Evolutionary conservation across 371 early-diverging fungal species (phyloP), one percentile per base, ranked within the genome.

Genomic region (Syncephalastrum contaminatum): DNA sequence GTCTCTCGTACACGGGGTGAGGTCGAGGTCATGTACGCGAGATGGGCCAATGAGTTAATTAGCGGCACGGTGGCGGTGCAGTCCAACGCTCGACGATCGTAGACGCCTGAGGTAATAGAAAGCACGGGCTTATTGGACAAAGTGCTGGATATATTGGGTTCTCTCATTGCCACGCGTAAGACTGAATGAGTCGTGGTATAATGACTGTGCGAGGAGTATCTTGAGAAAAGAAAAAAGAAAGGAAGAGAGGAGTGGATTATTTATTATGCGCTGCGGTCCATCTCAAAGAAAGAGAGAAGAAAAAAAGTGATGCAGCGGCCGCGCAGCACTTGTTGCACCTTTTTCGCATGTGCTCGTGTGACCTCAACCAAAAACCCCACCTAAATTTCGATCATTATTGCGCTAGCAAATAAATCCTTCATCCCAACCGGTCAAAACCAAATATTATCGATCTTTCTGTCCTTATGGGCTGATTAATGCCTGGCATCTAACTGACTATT

Each of bases 81-180:
- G 67, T 93, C 92, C 20, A 96, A 74, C 14, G 95, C 94, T 54
- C 94, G 82, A 62, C 94, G 82, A 76, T 96, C 96, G 72, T 94
- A 94, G 51, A 87, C 81, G 21, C 88, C 83, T 19, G 88, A 85
- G 10, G 89, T 88, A 60, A 93, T 92, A 57, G 86, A 85, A 40
- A 92, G 83, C 41, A 86, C 86, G 25, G 91, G 90, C 73, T 86
- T 85, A 70, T 85, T 88, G 62, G 81, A 82, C 41, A 80, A 63
- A 43, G 90, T 90, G 60, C 85, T 88, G 50, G 83, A 85, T 65
- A 90, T 82, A 69, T 91, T 91, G 59, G 88, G 85, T 71, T 91
- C 91, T 64, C 92, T 81, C 91, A 94, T 92, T 55, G 24, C 53
- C 13, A 30, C 43, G 41, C 42, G 46, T n/a, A 10, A 57, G 36